These are phyloP conservation scores for Angomonas ambiguus DNA, from an alignment of 208 protist species.

Conservation along the genomic window DNA sequence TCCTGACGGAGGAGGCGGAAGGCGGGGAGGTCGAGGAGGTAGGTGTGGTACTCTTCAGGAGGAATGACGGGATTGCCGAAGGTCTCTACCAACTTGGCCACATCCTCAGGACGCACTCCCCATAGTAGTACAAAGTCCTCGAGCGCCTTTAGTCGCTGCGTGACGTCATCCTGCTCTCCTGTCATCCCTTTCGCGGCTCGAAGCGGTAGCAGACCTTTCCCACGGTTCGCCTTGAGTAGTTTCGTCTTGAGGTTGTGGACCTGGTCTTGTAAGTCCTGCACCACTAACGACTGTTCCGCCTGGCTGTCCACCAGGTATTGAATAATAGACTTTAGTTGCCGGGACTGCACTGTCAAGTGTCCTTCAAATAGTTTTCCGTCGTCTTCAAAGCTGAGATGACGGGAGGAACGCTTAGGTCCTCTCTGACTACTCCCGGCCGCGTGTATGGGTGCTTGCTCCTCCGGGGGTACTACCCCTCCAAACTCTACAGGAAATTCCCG, in stretches of 20 bases:
- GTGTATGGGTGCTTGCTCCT: conserved; percentile 24
- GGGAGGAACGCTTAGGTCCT: conserved; percentile 19
- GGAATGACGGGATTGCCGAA: conserved; percentile 78
- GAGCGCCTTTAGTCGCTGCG: conserved; percentile 41
- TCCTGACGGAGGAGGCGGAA: conserved; percentile 68
- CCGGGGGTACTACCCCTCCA: background rate
- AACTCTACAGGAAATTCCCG: background rate
- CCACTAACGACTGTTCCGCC: conserved; percentile 69
- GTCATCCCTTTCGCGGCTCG: background rate
- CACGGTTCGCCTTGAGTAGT: conserved; percentile 16
- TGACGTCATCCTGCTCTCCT: conserved; percentile 24
- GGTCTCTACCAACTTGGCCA: conserved; percentile 54
- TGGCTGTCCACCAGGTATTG: conserved; percentile 71
- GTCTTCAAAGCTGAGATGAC: conserved; percentile 64
- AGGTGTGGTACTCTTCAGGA: conserved; percentile 71
- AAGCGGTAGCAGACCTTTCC: background rate
- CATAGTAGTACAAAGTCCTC: conserved; percentile 74
- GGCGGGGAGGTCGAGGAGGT: conserved; percentile 59
- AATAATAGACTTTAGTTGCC: conserved; percentile 74
- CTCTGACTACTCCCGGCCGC: background rate
- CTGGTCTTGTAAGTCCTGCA: conserved; percentile 80
- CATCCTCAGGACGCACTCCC: conserved; percentile 57
- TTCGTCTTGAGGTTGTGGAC: conserved; percentile 47
- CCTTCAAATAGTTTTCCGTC: conserved; percentile 89
- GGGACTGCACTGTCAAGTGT: conserved; percentile 82